Conservation (phyloP, 2,329 filamentous ascomycete genomes). For the Zymoseptoria brevis region DNA sequence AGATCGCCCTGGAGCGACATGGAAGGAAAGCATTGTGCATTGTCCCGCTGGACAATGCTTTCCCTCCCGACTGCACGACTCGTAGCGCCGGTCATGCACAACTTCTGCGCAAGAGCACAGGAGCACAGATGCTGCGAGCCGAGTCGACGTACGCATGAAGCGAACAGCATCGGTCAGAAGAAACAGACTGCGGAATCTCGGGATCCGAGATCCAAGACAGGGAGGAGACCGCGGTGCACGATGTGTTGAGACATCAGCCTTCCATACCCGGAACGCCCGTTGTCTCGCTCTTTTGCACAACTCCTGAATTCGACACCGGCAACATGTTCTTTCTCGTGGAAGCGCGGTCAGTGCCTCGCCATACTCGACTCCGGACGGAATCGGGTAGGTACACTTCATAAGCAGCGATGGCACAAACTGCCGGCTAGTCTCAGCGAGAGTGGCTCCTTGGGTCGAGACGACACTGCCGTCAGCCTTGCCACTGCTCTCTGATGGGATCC, state of each 20-base stretch:
- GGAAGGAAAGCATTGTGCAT: too few relatives aligned
- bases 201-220: neutral
- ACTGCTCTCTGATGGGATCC: constrained; percentile 12
- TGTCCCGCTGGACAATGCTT: too few relatives aligned
- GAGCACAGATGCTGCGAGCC: neutral
- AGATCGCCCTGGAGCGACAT: too few relatives aligned
- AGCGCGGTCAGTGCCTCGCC: neutral
- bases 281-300: neutral
- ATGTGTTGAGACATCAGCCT: neutral
- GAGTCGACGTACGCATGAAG: neutral
- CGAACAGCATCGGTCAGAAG: too few relatives aligned
- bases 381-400: neutral
- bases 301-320: neutral
- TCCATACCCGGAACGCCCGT: neutral
- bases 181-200: too few relatives aligned
- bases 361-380: neutral
- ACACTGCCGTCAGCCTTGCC: neutral
- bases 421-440: neutral
- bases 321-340: neutral
- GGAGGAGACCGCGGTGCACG: neutral
- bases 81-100: neutral
- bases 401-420: neutral
- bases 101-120: neutral
- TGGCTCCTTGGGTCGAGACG: neutral
- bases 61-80: neutral